A percentile compares a stretch with the other conserved stretches of the same genome.
Evolutionary conservation across 2,329 filamentous ascomycete genomes (phyloP).

Genomic region (Hypoxylon sp.): DNA sequence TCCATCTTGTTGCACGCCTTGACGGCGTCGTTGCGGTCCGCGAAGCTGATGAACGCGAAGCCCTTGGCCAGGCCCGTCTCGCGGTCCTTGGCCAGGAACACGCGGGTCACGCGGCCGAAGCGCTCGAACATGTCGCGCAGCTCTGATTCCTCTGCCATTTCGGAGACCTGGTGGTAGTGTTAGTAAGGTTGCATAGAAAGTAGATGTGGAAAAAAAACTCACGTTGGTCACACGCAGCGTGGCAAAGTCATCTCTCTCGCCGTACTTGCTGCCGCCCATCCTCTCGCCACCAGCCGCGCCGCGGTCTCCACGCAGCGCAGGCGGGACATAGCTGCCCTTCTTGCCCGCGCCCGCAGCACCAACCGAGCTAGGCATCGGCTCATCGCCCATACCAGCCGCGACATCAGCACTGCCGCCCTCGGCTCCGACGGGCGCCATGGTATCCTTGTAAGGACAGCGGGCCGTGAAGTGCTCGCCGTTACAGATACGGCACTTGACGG

Average conservation of each 20-base stretch:
- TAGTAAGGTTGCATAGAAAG: background rate
- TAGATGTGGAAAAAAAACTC: constrained; percentile 59
- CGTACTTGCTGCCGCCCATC: constrained; percentile 88
- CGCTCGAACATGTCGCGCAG: constrained; percentile 98
- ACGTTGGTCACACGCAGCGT: constrained; percentile 98
- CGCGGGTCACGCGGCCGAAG: constrained; percentile 95
- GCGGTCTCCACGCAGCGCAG: constrained; percentile 83
- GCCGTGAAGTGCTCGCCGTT: constrained; percentile 99
- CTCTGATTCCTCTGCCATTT: constrained; percentile 96
- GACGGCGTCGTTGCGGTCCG: constrained; percentile 88
- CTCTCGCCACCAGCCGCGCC: constrained; percentile 78
- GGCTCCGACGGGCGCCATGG: constrained; percentile 90
- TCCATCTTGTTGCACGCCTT: constrained; percentile 98
- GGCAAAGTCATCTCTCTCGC: constrained; percentile 94
- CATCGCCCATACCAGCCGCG: constrained; percentile 69
- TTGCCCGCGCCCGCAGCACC: constrained; percentile 73
- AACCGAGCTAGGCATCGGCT: constrained; percentile 59
- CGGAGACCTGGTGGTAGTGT: constrained; percentile 78
- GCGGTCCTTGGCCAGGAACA: constrained; percentile 97
- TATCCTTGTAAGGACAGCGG: constrained; percentile 99
- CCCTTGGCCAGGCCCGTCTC: constrained; percentile 97
- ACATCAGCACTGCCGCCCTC: constrained; percentile 65
- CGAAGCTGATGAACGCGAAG: constrained; percentile 98
- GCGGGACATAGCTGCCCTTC: constrained; percentile 92
- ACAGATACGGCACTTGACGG: constrained; percentile 99